These are phyloP conservation scores for Arabidopsis hybrid DNA, from an alignment of 441 rosid species.

Conservation along the genomic window DNA sequence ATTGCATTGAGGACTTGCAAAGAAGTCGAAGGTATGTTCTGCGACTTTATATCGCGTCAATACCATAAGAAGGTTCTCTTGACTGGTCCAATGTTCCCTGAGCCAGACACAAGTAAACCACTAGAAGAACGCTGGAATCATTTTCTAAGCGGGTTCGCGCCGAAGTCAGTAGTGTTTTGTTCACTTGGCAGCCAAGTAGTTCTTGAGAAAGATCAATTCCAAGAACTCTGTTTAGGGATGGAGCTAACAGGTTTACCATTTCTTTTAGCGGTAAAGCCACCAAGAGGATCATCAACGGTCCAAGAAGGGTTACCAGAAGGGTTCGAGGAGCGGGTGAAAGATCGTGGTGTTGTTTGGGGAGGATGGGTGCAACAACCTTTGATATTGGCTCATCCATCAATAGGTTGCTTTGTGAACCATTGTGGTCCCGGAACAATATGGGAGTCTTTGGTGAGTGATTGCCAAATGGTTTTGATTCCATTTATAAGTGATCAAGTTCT, in stretches of 20 bases:
- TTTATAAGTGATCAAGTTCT: neutral
- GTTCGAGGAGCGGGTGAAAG: no score
- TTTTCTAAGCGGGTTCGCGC: conserved; percentile 1
- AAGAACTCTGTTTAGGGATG: conserved; percentile 23
- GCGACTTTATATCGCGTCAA: conserved; percentile 41
- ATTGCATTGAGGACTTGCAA: no score
- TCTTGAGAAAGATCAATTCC: no score
- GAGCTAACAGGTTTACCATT: conserved; percentile 46
- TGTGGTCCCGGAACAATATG: no score
- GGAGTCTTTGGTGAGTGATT: neutral
- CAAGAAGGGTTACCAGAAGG: no score
- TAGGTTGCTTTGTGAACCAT: no score
- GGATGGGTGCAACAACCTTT: no score
- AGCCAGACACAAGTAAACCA: no score
- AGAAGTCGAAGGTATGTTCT: conserved; percentile 48
- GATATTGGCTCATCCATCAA: no score
- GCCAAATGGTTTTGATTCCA: neutral
- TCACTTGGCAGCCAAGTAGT: conserved; percentile 25
- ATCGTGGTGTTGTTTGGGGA: no score
- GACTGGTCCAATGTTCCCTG: no score
- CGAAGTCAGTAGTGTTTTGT: conserved; percentile 26
- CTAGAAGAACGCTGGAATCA: conserved; percentile 33
- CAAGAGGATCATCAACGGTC: neutral
- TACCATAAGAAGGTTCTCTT: no score
- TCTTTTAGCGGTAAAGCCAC: conserved; percentile 36